Conservation (phyloP, 2,329 filamentous ascomycete genomes). For the Fonsecaea multimorphosa region DNA sequence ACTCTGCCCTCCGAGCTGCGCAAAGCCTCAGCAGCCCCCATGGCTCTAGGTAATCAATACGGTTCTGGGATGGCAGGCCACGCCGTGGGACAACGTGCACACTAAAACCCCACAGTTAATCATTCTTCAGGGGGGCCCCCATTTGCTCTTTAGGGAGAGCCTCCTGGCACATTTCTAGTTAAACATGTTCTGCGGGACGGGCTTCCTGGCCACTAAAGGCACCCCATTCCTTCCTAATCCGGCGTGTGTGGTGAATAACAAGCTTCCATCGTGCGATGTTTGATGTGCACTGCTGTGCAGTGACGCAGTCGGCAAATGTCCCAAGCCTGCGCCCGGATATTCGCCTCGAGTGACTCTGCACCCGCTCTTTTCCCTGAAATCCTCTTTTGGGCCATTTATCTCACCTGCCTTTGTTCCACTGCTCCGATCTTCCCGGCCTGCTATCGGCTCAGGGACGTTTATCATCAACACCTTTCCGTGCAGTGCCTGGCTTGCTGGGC, state of each 20-base stretch:
- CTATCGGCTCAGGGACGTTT: neutral
- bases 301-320: slow-evolving; percentile 1
- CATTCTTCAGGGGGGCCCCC: neutral
- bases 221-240: neutral
- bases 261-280: neutral
- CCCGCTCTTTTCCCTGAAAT: neutral
- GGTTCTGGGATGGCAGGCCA: neutral
- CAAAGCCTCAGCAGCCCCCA: too few species aligned
- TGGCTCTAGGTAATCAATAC: too few species aligned
- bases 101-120: slow-evolving; percentile 1
- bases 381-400: neutral
- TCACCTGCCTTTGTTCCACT: neutral
- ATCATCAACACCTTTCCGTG: neutral
- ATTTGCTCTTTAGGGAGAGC: neutral
- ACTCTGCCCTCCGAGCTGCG: too few species aligned
- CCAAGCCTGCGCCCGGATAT: neutral
- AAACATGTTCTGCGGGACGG: neutral
- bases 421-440: slow-evolving; percentile 1
- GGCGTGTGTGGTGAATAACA: neutral
- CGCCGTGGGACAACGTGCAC: neutral
- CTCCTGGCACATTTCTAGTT: neutral
- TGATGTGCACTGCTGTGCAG: slow-evolving; percentile 4
- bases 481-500: neutral
- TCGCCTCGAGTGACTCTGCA: neutral
- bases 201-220: slow-evolving; percentile 1